Evolutionary conservation across 164 flowering plant species (phyloP), one percentile per base, ranked within the genome.

Genomic region (Vitis labrusca): DNA sequence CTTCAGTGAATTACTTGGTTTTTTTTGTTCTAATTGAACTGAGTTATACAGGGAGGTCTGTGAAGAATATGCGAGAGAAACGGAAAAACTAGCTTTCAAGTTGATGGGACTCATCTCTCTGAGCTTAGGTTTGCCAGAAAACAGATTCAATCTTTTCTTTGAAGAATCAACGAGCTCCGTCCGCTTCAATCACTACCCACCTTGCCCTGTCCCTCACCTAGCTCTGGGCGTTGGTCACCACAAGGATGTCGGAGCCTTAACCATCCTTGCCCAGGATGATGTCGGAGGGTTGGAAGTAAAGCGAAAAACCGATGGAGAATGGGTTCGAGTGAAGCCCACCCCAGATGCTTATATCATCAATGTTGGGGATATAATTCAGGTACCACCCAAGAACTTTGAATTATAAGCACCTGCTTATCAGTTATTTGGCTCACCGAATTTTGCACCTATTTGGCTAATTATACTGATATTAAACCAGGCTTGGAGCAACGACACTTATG

Each of bases 181-280:
- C 7, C 60, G 89, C 49, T 69, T 85, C 53, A 83, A 83, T 64
- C 67, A 80, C 84, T 85, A 85, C 58, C 87, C 85, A 1, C 76
- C 80, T 10, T 84, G 89, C 73, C 89, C 87, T 3, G n/a, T 23
- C 10, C 85, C 87, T 16, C 59, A 82, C 63, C 72, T 84, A 5
- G 83, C 80, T 9, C 82, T 84, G 3, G 87, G 89, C 0, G 80
- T 85, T 11, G 85, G 81, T 30, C 78, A 76, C 10, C 85, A 79
- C 73, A 82, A 79, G 68, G 85, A 82, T 50, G 66, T 69, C 11
- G 81, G 79, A 0, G 83, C 85, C 1, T 67, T 82, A 7, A 79
- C 85, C 9, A 67, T 82, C 14, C 74, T 82, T 11, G 58, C 73
- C 3, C 85, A 82, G 55, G 85, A 82, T 17, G 78, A 73, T 30